Evolutionary conservation across 768 basidiomycete genomes (phyloP), one percentile per base, ranked within the genome.

Genomic region (Lactarius pseudohatsudake): DNA sequence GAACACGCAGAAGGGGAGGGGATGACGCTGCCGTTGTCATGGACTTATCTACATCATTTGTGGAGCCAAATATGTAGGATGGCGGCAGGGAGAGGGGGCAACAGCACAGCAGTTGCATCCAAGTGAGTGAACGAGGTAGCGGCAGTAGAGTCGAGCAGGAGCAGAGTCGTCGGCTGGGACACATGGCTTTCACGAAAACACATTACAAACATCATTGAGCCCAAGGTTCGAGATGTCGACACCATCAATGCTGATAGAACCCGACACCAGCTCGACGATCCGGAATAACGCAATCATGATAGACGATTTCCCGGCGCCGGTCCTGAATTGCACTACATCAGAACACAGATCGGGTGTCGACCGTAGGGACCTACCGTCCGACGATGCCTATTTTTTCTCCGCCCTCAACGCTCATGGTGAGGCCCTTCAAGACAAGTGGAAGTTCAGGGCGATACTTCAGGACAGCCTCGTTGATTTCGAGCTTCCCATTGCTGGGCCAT

Each of bases 341-440:
- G n/a, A n/a, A n/a, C n/a, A n/a, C 6, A 54, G 34, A 40, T 16
- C 15, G 62, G 41, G 26, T 45, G 43, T 57, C n/a, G 16, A n/a
- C 68, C 65, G 45, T 66, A 77, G 56, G 26, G 9, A 64, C 77
- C 2, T 73, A 83, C 75, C 86, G 71, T 26, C 94, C 93, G 56
- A 96, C 91, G 61, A 96, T 91, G 34, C 95, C 95, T 69, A 98
- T 87, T 78, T 96, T n/a, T n/a, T n/a, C n/a, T n/a, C n/a, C n/a
- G n/a, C n/a, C n/a, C n/a, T n/a, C n/a, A n/a, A n/a, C n/a, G n/a
- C n/a, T n/a, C n/a, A n/a, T n/a, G n/a, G n/a, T n/a, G n/a, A n/a
- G n/a, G n/a, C n/a, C n/a, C n/a, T 96, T 92, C n/a, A 98, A 80
- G 9, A 97, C 94, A 3, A 86, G 77, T 0, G 95, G 92, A n/a